Base-by-base conservation (phyloP, 768 basidiomycete species). In the Agaricus blazei region DNA sequence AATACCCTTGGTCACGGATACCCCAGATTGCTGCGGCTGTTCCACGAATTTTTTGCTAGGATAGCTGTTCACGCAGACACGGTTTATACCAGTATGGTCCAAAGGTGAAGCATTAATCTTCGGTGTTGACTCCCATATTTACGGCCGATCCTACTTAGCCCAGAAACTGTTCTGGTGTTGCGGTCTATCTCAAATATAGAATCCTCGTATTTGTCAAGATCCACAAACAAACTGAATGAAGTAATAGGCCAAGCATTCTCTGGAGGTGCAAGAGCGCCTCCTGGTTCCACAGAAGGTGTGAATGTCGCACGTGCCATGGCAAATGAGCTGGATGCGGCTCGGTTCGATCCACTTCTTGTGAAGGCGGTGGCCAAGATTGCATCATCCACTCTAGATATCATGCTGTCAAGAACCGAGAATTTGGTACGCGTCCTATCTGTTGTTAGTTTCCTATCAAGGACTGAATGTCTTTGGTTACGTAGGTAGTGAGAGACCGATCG, bases 31-130 rank as follows among this genome's bases (percentile, higher is more conserved):
- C 68, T 99, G 8, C 82, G 97, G 9, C 78, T 98, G 2, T 95
- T 99, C 71, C 97, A 99, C 53, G 93, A 94, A 40, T 97, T 99
- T 72, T 99, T 99, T 67, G 84, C 88, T 29, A 94, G 94, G 67
- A 93, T 98, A 51, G 85, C 93, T 2, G 88, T 96, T 9, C 91
- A 98, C 65, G 97, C 97, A 1, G 96, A 98, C 64, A 98, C 97
- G 0, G 74, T 90, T 5, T 98, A 98, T 67, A 86, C 83, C 0
- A 82, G 86, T 51, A 77, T 82, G 0, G 80, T 88, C 48, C 97
- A 99, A 71, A 93, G 91, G 93, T 90, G 56, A 53, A 15, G 58
- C 29, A 41, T 9, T 41, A 40, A 6, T 49, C 24, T 31, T 41
- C 8, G 40, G 48, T 12, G 15, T 52, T 48, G 51, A 31, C 34